phyloP scores from a whole-genome alignment of 192 early-diverging fungal genomes.

The Allomyces macrogynus region DNA sequence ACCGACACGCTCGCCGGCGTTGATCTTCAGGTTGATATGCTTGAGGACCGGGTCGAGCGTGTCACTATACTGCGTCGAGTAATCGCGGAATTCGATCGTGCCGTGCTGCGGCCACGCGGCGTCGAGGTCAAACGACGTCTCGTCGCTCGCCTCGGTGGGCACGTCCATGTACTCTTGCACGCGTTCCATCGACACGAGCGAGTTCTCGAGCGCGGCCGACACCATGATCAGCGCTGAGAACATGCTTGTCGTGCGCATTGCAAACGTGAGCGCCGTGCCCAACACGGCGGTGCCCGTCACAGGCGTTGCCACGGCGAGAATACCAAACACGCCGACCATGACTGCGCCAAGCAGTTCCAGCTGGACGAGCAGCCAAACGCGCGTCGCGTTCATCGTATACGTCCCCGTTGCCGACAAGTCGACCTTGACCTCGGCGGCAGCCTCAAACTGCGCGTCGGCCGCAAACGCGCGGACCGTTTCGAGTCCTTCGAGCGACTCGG shows the following conservation, averaged over 20 bases:
- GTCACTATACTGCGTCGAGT: conserved; percentile 30
- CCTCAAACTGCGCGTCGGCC: conserved; percentile 40
- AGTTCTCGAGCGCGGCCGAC: conserved; percentile 25
- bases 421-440: conserved; percentile 33
- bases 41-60: conserved; percentile 18
- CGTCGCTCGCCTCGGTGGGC: conserved; percentile 6
- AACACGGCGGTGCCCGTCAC: conserved; percentile 23
- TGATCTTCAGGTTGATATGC: conserved; percentile 19
- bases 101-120: conserved; percentile 29
- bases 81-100: conserved; percentile 23
- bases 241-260: conserved; percentile 52
- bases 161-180: conserved; percentile 24
- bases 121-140: too few relatives aligned
- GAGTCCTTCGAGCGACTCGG: conserved; percentile 55
- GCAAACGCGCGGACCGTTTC: conserved; percentile 73
- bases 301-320: conserved; percentile 45
- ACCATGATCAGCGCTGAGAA: conserved; percentile 70
- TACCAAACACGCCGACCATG: conserved; percentile 54
- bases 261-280: conserved; percentile 42
- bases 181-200: conserved; percentile 26
- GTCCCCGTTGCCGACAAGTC: conserved; percentile 69
- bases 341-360: conserved; percentile 56
- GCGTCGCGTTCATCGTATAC: conserved; percentile 66
- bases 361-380: conserved; percentile 71
- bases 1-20: conserved; percentile 37